Evolutionary conservation across 306 rosid species (phyloP), one percentile per base, ranked within the genome.

Genomic region (Biancaea sappan): DNA sequence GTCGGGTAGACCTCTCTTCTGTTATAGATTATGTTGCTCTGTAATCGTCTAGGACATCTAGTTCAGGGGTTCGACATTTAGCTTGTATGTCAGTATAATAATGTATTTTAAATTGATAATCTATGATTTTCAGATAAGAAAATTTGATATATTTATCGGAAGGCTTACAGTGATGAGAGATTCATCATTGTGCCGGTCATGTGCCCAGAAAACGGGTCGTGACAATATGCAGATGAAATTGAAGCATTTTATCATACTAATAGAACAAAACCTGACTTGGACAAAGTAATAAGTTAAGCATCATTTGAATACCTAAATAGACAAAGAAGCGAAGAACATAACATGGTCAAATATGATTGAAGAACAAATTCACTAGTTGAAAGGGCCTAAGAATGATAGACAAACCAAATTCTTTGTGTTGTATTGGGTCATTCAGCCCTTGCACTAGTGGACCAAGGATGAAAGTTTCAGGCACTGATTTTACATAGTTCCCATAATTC

Each of bases 361-460:
- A 61, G 12, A 74, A 32, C 34, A 73, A 76, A 63, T 40, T 77
- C 53, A 68, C 56, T 66, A 21, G 11, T 44, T 41, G 69, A 37
- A 71, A 70, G 61, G 21, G 57, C n/a, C 18, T 57, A 76, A 58
- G 32, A 61, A 46, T 44, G 16, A 84, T 75, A 56, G 52, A 80
- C 86, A 52, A 53, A 94, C 98, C 97, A 73, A 94, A 94, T 48
- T 91, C 96, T 83, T 88, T 91, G 85, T 94, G 97, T 67, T 94
- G 98, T 77, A 84, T 85, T 11, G 98, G 96, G 70, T 94, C 98
- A 73, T 94, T 94, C 78, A 94, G 43, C 64, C 92, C 97, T 81
- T 82, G 88, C 66, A 94, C 62, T 71, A 94, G 83, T 71, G 97
- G 94, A 76, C 97, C 97, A 46, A 91, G 88, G 65, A 94, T 74